Base-by-base conservation (phyloP, 441 rosid species). In the Sinapis alba region DNA sequence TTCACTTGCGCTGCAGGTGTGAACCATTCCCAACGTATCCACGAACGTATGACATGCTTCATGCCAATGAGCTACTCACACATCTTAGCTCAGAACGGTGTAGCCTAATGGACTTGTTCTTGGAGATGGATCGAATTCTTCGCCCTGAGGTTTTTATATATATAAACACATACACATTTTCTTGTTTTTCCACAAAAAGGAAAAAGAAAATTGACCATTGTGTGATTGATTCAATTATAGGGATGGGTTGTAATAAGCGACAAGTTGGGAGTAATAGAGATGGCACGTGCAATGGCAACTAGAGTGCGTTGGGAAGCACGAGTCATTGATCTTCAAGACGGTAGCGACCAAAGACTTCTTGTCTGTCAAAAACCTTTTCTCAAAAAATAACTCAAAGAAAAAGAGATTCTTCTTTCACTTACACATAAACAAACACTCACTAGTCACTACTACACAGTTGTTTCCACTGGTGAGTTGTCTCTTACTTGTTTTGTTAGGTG, bases 21-120 rank as follows among this genome's bases (percentile, higher is more conserved):
- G 98, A 96, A 77, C 90, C 98, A 43, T 96, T 96, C 83, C 98
- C 99, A 30, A 96, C 99, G 6, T 96, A 96, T 75, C 97, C 98
- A 18, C 87, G 99, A 70, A 93, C 99, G 63, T 96, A 96, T 68
- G 99, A 96, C 78, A 73, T 96, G 94, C 96, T 96, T 80, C 97
- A 93, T 65, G 99, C 95, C 77, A 82, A 89, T 78, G 97, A 89
- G 59, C 91, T 96, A 57, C 91, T 96, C 64, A 85, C 99, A 30
- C 90, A 78, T 74, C 86, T 91, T 24, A 83, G 83, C 66, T 74
- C 90, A 5, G 89, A 84, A 71, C 85, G 84, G 77, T 96, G 99
- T 36, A 80, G 85, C 74, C 63, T 90, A 86, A 86, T 84, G 92
- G 94, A 93, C 75, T 72, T 93, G 45, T 81, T 96, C 73, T 73